Evolutionary conservation across 2,329 filamentous ascomycete species (phyloP), one percentile per base, ranked within the genome.

Genomic region (Blastomyces parvus): DNA sequence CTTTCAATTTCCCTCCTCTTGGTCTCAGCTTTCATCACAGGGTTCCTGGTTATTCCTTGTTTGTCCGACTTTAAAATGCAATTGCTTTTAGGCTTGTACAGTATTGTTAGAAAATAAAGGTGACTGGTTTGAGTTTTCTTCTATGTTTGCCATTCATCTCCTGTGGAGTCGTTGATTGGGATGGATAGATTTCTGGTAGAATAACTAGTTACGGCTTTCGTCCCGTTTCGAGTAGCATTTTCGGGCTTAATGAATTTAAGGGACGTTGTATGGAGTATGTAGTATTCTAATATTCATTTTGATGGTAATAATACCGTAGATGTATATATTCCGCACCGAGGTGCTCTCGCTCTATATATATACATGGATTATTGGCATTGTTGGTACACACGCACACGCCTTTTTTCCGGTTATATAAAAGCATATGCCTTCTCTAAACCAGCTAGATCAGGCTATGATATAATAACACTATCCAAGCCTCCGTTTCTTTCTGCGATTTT

Each of bases 401-500:
- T 4, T 13, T 25, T 48, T 48, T 11, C 46, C n/a, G 7, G 44
- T 13, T 4, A n/a, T 11, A 48, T 44, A 48, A 25, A 1, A 46
- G n/a, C n/a, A 48, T 27, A 50, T 14, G 40, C 5, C 17, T 19
- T 8, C 44, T 52, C 14, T 7, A 30, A 30, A 14, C 48, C 22
- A 52, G 48, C 9, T 52, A 19, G 19, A 30, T 52, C 25, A 30
- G 25, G 11, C 13, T 14, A 30, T 52, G 17, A 52, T 14, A 30
- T 52, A 8, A 52, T 30, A n/a, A 42, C 40, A 13, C 40, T 62
- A 62, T 25, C 64, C 64, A 60, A 71, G 30, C n/a, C 70, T 70
- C 25, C 71, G 69, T 61, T 70, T 68, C 64, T 77, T 77, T 25
- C 64, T 58, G 17, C 53, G 69, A 63, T 73, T 72, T 53, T 68